A percentile compares a stretch with the other conserved stretches of the same genome.
phyloP scores from a whole-genome alignment of 2,329 filamentous ascomycete species.

The Ceratocystis lukuohia region DNA sequence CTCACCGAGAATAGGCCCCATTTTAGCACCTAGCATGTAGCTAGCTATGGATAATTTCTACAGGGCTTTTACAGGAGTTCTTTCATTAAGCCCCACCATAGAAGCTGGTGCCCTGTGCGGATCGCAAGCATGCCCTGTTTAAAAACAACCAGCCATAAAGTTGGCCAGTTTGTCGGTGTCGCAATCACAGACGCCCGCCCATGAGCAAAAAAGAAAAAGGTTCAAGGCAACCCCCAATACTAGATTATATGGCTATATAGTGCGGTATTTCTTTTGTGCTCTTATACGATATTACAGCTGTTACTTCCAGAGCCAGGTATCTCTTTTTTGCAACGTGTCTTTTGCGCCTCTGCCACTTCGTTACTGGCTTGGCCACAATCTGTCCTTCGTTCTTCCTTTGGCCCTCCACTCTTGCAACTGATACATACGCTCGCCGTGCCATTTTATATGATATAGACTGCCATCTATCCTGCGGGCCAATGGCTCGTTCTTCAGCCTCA shows the following conservation, averaged over 20 bases:
- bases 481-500: conserved; percentile 13
- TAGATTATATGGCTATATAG: not conserved
- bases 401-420: not conserved
- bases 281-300: not conserved
- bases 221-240: not conserved
- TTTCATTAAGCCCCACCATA: not conserved
- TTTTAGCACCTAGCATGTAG: not conserved
- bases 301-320: not conserved
- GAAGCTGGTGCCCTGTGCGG: not conserved
- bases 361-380: not conserved
- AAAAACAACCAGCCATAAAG: not conserved
- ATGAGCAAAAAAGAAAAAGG: not conserved
- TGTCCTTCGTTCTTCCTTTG: not conserved
- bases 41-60: not conserved
- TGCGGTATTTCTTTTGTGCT: not conserved
- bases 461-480: not conserved
- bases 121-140: not conserved
- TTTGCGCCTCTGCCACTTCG: not conserved
- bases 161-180: not conserved
- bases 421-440: too few species aligned
- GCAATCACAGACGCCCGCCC: not conserved
- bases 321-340: not conserved
- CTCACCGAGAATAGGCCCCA: not conserved
- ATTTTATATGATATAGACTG: not conserved
- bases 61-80: not conserved